Percentiles rank a stretch among this genome's conserved stretches.
These are phyloP conservation scores for Sphagnum contortum DNA, from an alignment of 225 moss, liverwort and hornwort species.

Conservation along the genomic window DNA sequence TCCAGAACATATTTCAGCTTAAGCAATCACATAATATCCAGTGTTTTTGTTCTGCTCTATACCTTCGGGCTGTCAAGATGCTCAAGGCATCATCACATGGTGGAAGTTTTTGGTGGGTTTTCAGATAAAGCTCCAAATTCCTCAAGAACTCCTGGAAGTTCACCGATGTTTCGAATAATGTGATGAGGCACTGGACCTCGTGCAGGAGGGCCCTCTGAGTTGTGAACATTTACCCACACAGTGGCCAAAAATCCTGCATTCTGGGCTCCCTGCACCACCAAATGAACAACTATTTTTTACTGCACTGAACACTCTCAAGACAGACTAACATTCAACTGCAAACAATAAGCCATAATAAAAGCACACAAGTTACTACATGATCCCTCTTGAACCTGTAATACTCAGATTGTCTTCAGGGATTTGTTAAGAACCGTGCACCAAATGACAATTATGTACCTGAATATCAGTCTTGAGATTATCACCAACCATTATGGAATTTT, in stretches of 20 bases:
- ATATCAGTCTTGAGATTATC: constrained; percentile 91
- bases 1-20: too few relatives aligned
- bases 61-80: too few relatives aligned
- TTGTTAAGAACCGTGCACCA: neutral
- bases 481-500: constrained; percentile 84
- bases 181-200: constrained; percentile 49
- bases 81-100: too few relatives aligned
- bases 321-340: neutral
- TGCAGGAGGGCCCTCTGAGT: constrained; percentile 30
- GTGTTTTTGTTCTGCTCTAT: too few relatives aligned
- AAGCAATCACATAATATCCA: too few relatives aligned
- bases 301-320: neutral
- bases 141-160: constrained; percentile 37
- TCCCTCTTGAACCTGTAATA: neutral
- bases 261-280: constrained; percentile 52
- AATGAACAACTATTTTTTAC: neutral
- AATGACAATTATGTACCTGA: constrained; percentile 29
- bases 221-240: constrained; percentile 83
- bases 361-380: neutral
- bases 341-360: neutral
- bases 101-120: too few relatives aligned
- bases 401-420: too few relatives aligned
- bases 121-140: neutral
- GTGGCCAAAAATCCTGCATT: constrained; percentile 76
- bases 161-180: constrained; percentile 53